Percentiles rank a stretch among this genome's conserved stretches.
phyloP scores from a whole-genome alignment of 2,329 filamentous ascomycete species.

The Mycosphaerella sp. region DNA sequence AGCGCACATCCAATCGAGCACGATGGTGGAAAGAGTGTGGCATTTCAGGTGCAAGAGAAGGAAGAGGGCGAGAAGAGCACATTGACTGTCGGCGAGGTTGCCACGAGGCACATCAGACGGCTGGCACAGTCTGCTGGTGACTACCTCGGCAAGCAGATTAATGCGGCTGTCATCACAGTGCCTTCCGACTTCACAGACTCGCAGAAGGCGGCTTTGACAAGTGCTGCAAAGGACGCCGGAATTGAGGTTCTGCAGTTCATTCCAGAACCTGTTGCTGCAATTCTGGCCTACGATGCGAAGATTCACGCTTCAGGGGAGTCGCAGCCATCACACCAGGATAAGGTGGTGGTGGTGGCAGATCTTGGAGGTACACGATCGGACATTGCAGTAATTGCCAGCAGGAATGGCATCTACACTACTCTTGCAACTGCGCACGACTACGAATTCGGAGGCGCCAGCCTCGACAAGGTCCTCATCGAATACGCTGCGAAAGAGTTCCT shows the following conservation, averaged over 20 bases:
- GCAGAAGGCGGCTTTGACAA: conserved; percentile 73
- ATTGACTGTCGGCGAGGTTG: conserved; percentile 71
- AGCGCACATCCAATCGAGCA: conserved; percentile 81
- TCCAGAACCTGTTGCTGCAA: conserved; percentile 79
- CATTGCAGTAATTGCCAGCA: conserved; percentile 80
- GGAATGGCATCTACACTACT: conserved; percentile 93
- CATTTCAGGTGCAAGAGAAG: conserved; percentile 74
- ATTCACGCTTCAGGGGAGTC: conserved; percentile 46
- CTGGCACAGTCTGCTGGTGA: conserved; percentile 79
- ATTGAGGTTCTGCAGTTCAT: conserved; percentile 91
- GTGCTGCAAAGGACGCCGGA: conserved; percentile 71
- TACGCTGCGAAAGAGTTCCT: conserved; percentile 98
- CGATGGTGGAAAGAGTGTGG: conserved; percentile 55
- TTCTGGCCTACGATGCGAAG: conserved; percentile 80
- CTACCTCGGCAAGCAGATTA: conserved; percentile 87
- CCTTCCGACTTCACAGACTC: conserved; percentile 88
- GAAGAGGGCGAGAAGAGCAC: conserved; percentile 53
- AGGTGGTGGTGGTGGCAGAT: conserved; percentile 85
- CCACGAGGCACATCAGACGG: conserved; percentile 77
- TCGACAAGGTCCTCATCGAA: conserved; percentile 89
- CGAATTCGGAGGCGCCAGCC: conserved; percentile 76
- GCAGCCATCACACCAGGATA: conserved; percentile 69
- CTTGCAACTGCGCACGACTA: conserved; percentile 93
- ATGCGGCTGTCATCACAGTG: conserved; percentile 87
- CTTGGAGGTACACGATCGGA: conserved; percentile 90